These are phyloP conservation scores for Turnera subulata DNA, from an alignment of 345 rosid genomes.

Conservation along the genomic window DNA sequence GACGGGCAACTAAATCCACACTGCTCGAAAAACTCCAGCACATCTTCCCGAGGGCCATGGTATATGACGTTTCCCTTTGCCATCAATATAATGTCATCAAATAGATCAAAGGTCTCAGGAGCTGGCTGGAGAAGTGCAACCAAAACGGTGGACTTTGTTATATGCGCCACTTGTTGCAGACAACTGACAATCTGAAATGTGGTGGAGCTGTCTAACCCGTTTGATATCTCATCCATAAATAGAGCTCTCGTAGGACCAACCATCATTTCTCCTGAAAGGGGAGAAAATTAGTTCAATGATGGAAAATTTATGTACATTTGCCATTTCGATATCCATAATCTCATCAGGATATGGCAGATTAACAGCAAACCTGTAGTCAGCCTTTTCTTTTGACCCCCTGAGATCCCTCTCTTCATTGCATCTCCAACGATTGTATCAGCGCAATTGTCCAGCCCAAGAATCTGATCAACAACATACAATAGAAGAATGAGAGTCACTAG, in stretches of 20 bases:
- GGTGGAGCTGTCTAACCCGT: constrained; percentile 11
- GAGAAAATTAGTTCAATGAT: background rate
- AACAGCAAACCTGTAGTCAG: constrained; percentile 13
- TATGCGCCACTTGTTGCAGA: constrained; percentile 11
- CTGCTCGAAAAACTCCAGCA: constrained; percentile 3
- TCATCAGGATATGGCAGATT: too few relatives aligned
- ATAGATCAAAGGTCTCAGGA: constrained; percentile 11
- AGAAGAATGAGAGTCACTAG: background rate
- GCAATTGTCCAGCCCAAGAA: constrained; percentile 2
- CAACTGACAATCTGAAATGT: constrained; percentile 12
- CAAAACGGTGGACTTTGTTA: constrained; percentile 1
- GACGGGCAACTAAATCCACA: constrained; percentile 10
- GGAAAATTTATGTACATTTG: background rate
- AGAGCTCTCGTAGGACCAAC: constrained; percentile 13
- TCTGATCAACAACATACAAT: background rate
- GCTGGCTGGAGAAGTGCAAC: constrained; percentile 10
- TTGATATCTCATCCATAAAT: constrained; percentile 15
- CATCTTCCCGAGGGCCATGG: background rate
- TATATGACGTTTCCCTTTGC: constrained; percentile 5
- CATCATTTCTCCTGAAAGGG: constrained; percentile 10
- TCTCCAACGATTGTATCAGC: background rate
- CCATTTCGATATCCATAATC: too few relatives aligned
- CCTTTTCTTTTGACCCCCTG: constrained; percentile 14
- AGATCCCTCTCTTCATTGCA: constrained; percentile 8
- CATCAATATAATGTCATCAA: constrained; percentile 11